These are phyloP conservation scores for Fusarium kyushuense DNA, from an alignment of 2,329 filamentous ascomycete species.

Conservation along the genomic window DNA sequence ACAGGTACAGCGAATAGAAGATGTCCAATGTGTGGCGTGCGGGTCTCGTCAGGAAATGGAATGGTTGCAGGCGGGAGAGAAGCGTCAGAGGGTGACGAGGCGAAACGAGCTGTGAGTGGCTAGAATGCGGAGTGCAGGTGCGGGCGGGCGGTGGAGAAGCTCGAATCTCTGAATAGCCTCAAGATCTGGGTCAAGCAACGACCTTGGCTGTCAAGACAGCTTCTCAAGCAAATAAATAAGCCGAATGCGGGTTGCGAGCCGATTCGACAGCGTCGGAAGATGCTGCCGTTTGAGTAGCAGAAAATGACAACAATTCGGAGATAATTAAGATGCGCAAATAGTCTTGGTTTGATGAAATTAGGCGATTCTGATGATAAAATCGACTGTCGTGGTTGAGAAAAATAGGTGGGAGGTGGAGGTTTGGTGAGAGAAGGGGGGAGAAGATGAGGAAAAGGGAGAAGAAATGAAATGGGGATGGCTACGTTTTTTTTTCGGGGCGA, in stretches of 20 bases:
- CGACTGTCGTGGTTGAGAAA: slow-evolving; percentile 53
- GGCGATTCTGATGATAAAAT: slow-evolving; percentile 46
- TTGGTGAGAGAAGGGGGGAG: slow-evolving; percentile 40
- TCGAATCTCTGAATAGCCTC: slow-evolving; percentile 57
- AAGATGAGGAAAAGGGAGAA: slow-evolving; percentile 43
- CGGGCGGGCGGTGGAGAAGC: slow-evolving; percentile 43
- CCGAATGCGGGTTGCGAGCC: slow-evolving; percentile 38
- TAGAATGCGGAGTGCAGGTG: slow-evolving; percentile 39
- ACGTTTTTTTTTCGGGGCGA: slow-evolving; percentile 61
- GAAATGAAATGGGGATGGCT: slow-evolving; percentile 62
- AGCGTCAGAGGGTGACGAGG: slow-evolving; percentile 39
- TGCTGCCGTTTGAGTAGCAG: slow-evolving; percentile 50
- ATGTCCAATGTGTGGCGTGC: slow-evolving; percentile 20
- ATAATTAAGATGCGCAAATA: slow-evolving; percentile 52
- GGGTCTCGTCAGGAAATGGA: slow-evolving; percentile 40
- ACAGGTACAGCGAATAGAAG: slow-evolving; percentile 42
- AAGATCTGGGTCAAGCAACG: slow-evolving; percentile 46
- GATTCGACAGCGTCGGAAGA: slow-evolving; percentile 45
- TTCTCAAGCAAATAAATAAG: slow-evolving; percentile 39
- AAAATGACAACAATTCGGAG: slow-evolving; percentile 53
- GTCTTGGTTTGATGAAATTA: slow-evolving; percentile 59
- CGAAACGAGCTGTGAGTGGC: slow-evolving; percentile 45
- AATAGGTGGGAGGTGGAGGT: slow-evolving; percentile 48
- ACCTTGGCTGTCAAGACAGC: slow-evolving; percentile 25
- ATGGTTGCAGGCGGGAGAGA: slow-evolving; percentile 42